Evolutionary conservation across 495 filamentous ascomycete species (phyloP), one percentile per base, ranked within the genome.

Genomic region (Penicillium antarcticum): DNA sequence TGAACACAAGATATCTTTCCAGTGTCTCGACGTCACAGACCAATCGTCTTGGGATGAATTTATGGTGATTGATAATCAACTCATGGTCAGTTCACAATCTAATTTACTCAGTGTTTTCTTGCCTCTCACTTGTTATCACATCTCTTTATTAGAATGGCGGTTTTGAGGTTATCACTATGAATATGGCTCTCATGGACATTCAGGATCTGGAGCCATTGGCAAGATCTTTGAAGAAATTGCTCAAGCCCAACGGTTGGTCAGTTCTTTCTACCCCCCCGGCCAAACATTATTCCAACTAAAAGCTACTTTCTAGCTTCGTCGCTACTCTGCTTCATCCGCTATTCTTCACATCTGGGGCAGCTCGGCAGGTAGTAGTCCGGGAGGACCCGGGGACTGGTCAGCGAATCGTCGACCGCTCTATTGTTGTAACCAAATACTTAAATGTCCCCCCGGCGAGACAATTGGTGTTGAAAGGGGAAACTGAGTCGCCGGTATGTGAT

Each of bases 151-250:
- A 56, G 47, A 11, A 10, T 5, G 29, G 41, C n/a, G 23, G 23
- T 1, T 56, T 56, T 24, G 53, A 56, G 24, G 31, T 56, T 12
- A 47, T 56, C 9, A 45, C 47, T 1, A 51, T 56, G 47, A 56
- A 56, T 29, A 56, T 56, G 53, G 53, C 23, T 7, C 11, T 56
- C 3, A 56, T 56, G 53, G 53, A 56, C 41, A 47, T 56, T 17
- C 41, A 36, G 1, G 47, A 56, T 36, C 34, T 56, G 8, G 17
- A 42, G 23, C 53, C 53, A 10, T 21, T 56, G 3, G 53, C 53
- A 4, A n/a, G n/a, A n/a, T 18, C 19, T 17, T 42, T 56, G 41
- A 50, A 14, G 35, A 11, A 13, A 1, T 17, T 46, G 13, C 12
- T 51, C 11, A 41, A 42, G 26, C 47, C 17, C n/a, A 31, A 47